Evolutionary conservation across 2,329 filamentous ascomycete genomes (phyloP), one percentile per base, ranked within the genome.

Genomic region (Drechslerella dactyloides): DNA sequence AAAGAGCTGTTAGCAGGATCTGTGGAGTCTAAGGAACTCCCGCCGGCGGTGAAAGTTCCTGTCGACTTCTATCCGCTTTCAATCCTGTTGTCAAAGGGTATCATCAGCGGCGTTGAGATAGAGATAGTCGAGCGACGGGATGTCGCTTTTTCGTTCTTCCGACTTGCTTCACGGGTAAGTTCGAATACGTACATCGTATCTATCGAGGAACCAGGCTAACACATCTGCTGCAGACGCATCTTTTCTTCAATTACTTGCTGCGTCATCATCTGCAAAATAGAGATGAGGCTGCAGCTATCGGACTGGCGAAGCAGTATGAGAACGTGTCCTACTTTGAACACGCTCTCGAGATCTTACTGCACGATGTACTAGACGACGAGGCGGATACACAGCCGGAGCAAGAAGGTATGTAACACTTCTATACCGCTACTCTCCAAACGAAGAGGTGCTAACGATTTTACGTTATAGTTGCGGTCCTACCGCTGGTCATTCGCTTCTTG

Each of bases 21-120:
- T 82, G 83, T 40, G 88, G 90, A 73, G 80, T 85, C 23, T 83
- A 84, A 87, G 73, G 90, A 96, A 58, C 80, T 96, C 2, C 89
- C 90, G 1, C 83, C 85, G 7, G 86, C 90, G 1, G 88, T 96
- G 10, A 86, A 88, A 23, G 86, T 97, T 62, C 85, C 89, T 0
- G 83, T 96, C n/a, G 94, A 99, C 79, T 99, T 97, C 79, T 97
- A 97, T 77, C 94, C 94, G 0, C 82, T 97, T 13, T 96, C 93
- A 0, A 86, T 93, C 1, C 82, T 97, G 2, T 82, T 96, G n/a
- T 88, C 88, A 68, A 97, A 97, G 79, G 93, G 91, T 0, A 91
- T 97, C 68, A 83, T 97, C 1, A 84, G 97, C 56, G 94, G 94
- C 0, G 87, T 97, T 11, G 94, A 99, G 78, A 89, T 93, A 0